Evolutionary conservation across 2,329 filamentous ascomycete species (phyloP), one percentile per base, ranked within the genome.

Genomic region (Cladosporium sp.): DNA sequence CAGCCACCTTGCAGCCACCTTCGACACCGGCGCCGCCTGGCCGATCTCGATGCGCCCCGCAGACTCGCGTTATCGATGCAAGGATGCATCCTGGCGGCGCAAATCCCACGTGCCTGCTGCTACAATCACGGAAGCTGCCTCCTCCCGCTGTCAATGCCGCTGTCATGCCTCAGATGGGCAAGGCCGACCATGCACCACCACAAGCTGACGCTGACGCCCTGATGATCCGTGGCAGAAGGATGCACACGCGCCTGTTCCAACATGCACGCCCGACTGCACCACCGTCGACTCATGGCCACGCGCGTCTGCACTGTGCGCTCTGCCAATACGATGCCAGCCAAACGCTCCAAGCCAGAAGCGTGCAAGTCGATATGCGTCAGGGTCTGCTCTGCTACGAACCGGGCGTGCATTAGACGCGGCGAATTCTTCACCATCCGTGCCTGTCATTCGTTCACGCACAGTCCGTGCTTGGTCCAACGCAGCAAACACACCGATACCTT

Each of bases 101-200:
- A 55, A 34, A 40, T 55, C 9, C 52, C 52, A 55, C 52, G 52
- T 55, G 52, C 51, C 38, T 37, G n/a, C 34, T 47, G 43, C 43
- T 47, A 47, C 25, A 30, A 30, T 47, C 43, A 30, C 52, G 38
- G 52, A n/a, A 40, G 17, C 40, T 55, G 39, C 52, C 52, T 25
- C 49, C 34, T 45, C 28, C 52, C 52, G 52, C 43, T 12, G 30
- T 34, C 30, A 25, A 25, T 25, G 25, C 25, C 30, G 30, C 52
- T 55, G 52, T 55, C 52, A 55, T 43, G 52, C 52, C 52, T 20
- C 36, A 17, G 43, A 22, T 19, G 38, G 34, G 49, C 34, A 19
- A 37, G 49, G 34, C 49, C 14, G 11, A 37, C 30, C 30, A 22
- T 36, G 49, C 49, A 37, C 34, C 17, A 20, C 34, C 49, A 37